phyloP scores from a whole-genome alignment of 345 rosid species.

The Isatis tinctoria region DNA sequence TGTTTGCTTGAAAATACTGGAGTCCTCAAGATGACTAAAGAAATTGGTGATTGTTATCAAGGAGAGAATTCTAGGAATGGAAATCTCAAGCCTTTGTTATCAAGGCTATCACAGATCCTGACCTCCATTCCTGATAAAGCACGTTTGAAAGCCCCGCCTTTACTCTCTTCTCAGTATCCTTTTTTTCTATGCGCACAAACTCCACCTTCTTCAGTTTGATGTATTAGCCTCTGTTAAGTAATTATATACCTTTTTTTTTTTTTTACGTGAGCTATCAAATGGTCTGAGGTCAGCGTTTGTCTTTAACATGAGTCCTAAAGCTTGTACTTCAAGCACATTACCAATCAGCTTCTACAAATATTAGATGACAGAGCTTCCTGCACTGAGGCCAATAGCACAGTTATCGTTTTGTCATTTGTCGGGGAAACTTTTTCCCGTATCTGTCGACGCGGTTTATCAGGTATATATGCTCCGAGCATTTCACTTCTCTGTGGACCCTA shows the following conservation, averaged over 20 bases:
- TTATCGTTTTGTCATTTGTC: slow-evolving; percentile 45
- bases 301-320: slow-evolving; percentile 53
- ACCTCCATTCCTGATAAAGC: slow-evolving; percentile 93
- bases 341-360: slow-evolving; percentile 56
- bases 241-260: not conserved
- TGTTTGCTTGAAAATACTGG: slow-evolving; percentile 81
- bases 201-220: not conserved
- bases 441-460: slow-evolving; percentile 92
- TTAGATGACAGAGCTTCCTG: slow-evolving; percentile 38
- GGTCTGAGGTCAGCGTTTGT: slow-evolving; percentile 20
- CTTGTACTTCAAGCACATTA: slow-evolving; percentile 72
- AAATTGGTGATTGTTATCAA: slow-evolving; percentile 36
- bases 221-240: slow-evolving; percentile 4
- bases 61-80: slow-evolving; percentile 28
- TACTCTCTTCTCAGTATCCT: slow-evolving; percentile 95
- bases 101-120: slow-evolving; percentile 67
- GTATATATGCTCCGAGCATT: slow-evolving; percentile 36
- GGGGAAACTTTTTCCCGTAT: slow-evolving; percentile 80
- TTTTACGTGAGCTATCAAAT: slow-evolving; percentile 4
- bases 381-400: slow-evolving; percentile 23
- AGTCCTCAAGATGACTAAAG: slow-evolving; percentile 54
- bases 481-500: not conserved
- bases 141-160: slow-evolving; percentile 48
- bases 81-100: slow-evolving; percentile 39
- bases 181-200: slow-evolving; percentile 8